These are phyloP conservation scores for Leccinum aurantiacum DNA, from an alignment of 768 basidiomycete genomes.

Conservation along the genomic window DNA sequence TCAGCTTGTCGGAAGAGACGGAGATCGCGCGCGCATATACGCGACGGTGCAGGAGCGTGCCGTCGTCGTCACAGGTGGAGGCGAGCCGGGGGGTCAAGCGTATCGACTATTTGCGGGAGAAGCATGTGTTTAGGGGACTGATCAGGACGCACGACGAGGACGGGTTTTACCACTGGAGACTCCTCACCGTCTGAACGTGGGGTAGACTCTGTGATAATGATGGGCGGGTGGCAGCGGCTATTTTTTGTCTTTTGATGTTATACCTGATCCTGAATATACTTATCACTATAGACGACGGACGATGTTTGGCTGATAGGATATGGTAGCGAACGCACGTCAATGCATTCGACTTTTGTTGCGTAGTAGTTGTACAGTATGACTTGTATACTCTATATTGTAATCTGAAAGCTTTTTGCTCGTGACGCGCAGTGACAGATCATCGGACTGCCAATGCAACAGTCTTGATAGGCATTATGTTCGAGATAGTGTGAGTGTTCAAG, in stretches of 20 bases:
- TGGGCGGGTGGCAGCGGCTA: not conserved
- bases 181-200: slow-evolving; percentile 22
- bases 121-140: slow-evolving; percentile 39
- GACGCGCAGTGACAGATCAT: not conserved
- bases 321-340: not conserved
- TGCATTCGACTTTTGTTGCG: not conserved
- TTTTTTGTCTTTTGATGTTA: not conserved
- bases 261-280: not conserved
- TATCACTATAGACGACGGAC: not conserved
- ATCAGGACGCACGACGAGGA: slow-evolving; percentile 31
- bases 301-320: not conserved
- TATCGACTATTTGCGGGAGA: slow-evolving; percentile 39
- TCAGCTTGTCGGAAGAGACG: slow-evolving; percentile 28
- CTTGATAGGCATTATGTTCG: not conserved
- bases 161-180: slow-evolving; percentile 31
- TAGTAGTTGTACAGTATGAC: not conserved
- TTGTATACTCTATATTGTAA: not conserved
- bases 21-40: slow-evolving; percentile 39
- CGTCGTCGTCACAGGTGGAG: slow-evolving; percentile 32
- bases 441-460: not conserved
- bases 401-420: not conserved
- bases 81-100: slow-evolving; percentile 40
- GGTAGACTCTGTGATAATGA: not conserved
- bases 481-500: not conserved
- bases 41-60: slow-evolving; percentile 32